Percentiles rank a stretch among this genome's conserved stretches.
phyloP scores from a whole-genome alignment of 306 rosid species.

The Rosa lucieae region DNA sequence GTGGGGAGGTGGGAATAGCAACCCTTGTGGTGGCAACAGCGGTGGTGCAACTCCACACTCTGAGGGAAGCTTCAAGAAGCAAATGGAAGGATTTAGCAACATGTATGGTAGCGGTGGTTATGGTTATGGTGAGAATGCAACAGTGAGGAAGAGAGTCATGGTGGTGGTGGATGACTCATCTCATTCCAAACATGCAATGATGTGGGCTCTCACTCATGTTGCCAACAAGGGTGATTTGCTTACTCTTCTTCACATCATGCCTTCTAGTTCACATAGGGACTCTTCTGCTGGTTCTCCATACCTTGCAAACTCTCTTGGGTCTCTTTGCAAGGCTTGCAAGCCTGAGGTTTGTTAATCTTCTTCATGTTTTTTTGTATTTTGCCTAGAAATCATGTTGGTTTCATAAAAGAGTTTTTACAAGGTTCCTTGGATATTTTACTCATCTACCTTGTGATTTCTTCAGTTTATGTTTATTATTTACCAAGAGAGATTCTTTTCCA shows the following conservation, averaged over 20 bases:
- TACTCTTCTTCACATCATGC: constrained; percentile 74
- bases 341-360: constrained; percentile 63
- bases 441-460: background rate
- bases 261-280: constrained; percentile 28
- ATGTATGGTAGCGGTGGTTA: constrained; percentile 45
- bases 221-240: constrained; percentile 79
- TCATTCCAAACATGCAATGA: constrained; percentile 82
- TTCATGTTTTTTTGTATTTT: background rate
- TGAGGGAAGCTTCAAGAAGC: constrained; percentile 40
- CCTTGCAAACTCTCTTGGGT: constrained; percentile 73
- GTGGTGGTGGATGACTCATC: constrained; percentile 75
- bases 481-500: background rate
- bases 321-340: constrained; percentile 81
- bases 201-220: constrained; percentile 91
- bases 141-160: constrained; percentile 84
- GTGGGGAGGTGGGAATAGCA: constrained; percentile 49
- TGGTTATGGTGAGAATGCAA: constrained; percentile 39
- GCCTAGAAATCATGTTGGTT: background rate
- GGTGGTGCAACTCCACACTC: constrained; percentile 12
- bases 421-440: constrained; percentile 34
- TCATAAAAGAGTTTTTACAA: background rate
- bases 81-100: constrained; percentile 55
- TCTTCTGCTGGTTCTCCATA: constrained; percentile 51
- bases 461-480: background rate
- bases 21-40: constrained; percentile 21